Conservation (phyloP, 192 early-diverging fungal genomes). For the Dimargaris verticillata region DNA sequence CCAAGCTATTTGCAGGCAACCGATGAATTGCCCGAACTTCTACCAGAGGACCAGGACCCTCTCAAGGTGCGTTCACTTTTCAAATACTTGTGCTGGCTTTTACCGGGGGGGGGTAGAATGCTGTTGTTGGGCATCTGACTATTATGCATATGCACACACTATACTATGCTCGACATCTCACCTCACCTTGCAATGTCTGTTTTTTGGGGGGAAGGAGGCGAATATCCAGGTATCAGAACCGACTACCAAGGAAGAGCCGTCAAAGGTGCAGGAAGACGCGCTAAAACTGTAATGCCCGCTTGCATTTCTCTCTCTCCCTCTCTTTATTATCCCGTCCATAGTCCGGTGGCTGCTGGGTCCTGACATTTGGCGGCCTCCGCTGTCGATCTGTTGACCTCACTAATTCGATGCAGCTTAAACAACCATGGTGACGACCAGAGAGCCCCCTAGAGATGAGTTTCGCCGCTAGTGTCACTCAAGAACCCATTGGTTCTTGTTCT, state of each 20-base stretch:
- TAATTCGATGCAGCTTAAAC: background rate
- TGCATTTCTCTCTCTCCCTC: background rate
- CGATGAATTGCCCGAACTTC: conserved; percentile 35
- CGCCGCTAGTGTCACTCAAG: background rate
- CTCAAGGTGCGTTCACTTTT: background rate
- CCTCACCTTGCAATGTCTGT: background rate
- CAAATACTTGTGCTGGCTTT: background rate
- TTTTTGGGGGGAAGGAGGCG: background rate
- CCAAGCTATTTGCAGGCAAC: conserved; percentile 59
- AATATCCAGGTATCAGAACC: too few relatives aligned
- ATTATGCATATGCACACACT: background rate
- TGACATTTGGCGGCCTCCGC: background rate
- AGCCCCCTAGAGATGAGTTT: background rate
- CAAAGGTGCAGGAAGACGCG: too few relatives aligned
- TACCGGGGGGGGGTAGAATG: background rate
- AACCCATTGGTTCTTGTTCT: too few relatives aligned
- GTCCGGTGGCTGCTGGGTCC: background rate
- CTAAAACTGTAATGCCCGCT: background rate
- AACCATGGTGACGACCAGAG: background rate
- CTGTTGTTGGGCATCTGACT: background rate
- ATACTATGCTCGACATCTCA: background rate
- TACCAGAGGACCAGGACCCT: conserved; percentile 1
- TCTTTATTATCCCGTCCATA: background rate
- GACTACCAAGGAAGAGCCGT: too few relatives aligned
- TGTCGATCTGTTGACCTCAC: background rate